A percentile compares a stretch with the other conserved stretches of the same genome.
Evolutionary conservation across 345 rosid species (phyloP).

Genomic region (Lepidium africanum): DNA sequence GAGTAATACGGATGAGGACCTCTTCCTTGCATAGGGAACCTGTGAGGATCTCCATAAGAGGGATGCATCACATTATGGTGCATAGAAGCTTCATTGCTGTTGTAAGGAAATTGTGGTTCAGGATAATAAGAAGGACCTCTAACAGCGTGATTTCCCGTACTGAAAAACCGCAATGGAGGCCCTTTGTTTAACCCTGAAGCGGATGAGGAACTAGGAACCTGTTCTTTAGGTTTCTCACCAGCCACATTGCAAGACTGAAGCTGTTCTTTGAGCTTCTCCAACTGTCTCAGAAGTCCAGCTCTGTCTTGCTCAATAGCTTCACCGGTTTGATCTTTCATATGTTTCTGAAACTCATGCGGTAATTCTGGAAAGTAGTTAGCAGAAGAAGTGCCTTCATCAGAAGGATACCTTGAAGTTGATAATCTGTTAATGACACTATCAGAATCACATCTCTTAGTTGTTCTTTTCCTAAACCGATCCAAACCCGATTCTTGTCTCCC

Average conservation of each 20-base stretch:
- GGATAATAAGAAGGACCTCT: conserved; percentile 45
- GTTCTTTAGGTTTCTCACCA: conserved; percentile 37
- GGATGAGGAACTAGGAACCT: conserved; percentile 35
- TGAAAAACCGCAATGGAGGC: conserved; percentile 36
- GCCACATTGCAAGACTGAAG: conserved; percentile 39
- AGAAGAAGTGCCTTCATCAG: conserved; percentile 18
- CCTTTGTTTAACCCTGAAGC: conserved; percentile 33
- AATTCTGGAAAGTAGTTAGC: conserved; percentile 37
- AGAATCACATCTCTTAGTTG: conserved; percentile 32
- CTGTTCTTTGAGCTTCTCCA: conserved; percentile 90
- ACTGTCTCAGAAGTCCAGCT: conserved; percentile 76
- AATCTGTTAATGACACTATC: conserved; percentile 40
- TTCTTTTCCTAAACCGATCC: conserved; percentile 22
- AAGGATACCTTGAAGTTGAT: conserved; percentile 30
- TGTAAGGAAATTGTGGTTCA: conserved; percentile 39
- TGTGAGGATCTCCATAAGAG: conserved; percentile 47
- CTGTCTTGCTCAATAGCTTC: conserved; percentile 49
- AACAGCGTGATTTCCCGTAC: conserved; percentile 38
- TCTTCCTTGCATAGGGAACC: conserved; percentile 44
- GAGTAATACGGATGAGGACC: conserved; percentile 33
- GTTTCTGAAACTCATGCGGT: conserved; percentile 20
- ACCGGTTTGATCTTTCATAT: conserved; percentile 12
- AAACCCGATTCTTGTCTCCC: conserved; percentile 17
- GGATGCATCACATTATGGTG: conserved; percentile 33
- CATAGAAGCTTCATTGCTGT: conserved; percentile 35